Evolutionary conservation across 331 rosid genomes (phyloP).

Genomic region (Pyrus hybrid): DNA sequence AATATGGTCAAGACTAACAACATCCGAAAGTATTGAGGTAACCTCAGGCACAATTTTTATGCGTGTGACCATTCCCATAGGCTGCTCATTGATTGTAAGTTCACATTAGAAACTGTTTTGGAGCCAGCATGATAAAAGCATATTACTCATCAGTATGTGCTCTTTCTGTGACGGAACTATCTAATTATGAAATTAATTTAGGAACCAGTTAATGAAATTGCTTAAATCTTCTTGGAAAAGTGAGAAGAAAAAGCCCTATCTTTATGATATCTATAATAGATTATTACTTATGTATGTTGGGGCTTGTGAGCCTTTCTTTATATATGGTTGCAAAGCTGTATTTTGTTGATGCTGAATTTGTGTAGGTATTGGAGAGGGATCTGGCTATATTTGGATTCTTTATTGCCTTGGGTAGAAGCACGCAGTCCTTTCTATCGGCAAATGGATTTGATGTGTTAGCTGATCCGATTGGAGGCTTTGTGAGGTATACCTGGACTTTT

Average conservation of each 20-base stretch:
- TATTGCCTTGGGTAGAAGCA: conserved; percentile 90
- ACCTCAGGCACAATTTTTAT: conserved; percentile 7
- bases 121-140: neutral
- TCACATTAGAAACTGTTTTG: conserved; percentile 9
- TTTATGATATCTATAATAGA: neutral
- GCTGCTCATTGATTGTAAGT: conserved; percentile 7
- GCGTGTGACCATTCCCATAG: conserved; percentile 7
- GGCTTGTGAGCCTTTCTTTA: conserved; percentile 5
- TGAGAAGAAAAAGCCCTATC: neutral
- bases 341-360: conserved; percentile 7
- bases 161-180: neutral
- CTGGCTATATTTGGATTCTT: conserved; percentile 96
- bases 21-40: conserved; percentile 98
- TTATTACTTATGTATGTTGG: neutral
- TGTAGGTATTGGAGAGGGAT: conserved; percentile 96
- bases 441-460: conserved; percentile 63
- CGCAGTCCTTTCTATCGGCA: conserved; percentile 64
- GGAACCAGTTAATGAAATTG: neutral
- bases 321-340: conserved; percentile 3
- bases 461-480: conserved; percentile 72
- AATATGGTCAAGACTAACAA: conserved; percentile 93
- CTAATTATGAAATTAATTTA: neutral
- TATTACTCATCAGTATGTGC: neutral
- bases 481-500: conserved; percentile 43
- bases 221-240: neutral